Evolutionary conservation across 2,329 filamentous ascomycete genomes (phyloP).

Genomic region (Aotearoamyces nothofagi): DNA sequence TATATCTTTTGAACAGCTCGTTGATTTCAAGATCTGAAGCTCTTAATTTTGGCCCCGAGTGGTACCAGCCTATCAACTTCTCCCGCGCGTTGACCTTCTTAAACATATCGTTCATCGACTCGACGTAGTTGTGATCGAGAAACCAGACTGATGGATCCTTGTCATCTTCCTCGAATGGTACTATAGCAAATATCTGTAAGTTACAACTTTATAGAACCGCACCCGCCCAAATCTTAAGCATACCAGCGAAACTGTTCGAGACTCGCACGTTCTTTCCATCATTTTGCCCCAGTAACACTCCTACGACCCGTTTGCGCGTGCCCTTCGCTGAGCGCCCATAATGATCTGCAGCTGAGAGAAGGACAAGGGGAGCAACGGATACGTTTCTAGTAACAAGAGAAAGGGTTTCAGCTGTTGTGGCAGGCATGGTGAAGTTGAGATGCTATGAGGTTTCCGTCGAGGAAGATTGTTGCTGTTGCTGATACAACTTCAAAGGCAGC

Average conservation of each 20-base stretch:
- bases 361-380: slow-evolving; percentile 91
- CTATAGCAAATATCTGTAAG: slow-evolving; percentile 34
- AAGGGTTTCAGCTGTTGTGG: slow-evolving; percentile 91
- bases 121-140: slow-evolving; percentile 97
- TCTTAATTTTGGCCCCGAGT: slow-evolving; percentile 91
- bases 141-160: slow-evolving; percentile 99
- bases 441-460: too few species aligned
- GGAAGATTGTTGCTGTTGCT: too few species aligned
- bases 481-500: slow-evolving; percentile 8
- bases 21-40: slow-evolving; percentile 98
- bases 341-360: slow-evolving; percentile 95
- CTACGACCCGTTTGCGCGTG: slow-evolving; percentile 75
- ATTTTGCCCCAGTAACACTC: slow-evolving; percentile 88
- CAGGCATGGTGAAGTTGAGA: slow-evolving; percentile 54
- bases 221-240: too few species aligned
- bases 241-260: slow-evolving; percentile 97
- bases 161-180: slow-evolving; percentile 97
- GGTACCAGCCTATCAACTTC: slow-evolving; percentile 99
- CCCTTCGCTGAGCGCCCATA: slow-evolving; percentile 90
- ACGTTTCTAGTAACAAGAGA: slow-evolving; percentile 90
- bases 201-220: not conserved
- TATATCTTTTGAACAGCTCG: slow-evolving; percentile 98
- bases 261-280: slow-evolving; percentile 92
- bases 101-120: slow-evolving; percentile 99
- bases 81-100: slow-evolving; percentile 99